Evolutionary conservation across 768 basidiomycete genomes (phyloP).

Genomic region (Russula foetens): DNA sequence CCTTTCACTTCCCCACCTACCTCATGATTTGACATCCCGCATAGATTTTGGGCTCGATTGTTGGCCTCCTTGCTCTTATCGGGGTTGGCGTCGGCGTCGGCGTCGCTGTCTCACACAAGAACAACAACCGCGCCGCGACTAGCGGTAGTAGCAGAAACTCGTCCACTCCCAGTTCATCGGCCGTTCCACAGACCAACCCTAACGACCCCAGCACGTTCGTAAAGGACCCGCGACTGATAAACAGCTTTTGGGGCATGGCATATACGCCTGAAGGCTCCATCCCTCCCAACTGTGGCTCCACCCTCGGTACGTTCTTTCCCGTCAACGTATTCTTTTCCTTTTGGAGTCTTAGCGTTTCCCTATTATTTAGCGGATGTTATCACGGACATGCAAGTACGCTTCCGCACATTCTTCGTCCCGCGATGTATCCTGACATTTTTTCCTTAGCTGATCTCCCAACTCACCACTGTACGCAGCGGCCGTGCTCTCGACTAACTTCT

Average conservation of each 20-base stretch:
- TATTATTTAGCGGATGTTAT: conserved; percentile 44
- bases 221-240: conserved; percentile 58
- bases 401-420: neutral
- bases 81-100: conserved; percentile 56
- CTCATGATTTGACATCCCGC: neutral
- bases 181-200: conserved; percentile 35
- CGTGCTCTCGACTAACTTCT: neutral
- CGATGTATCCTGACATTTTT: neutral
- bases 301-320: conserved; percentile 27
- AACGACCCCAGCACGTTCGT: conserved; percentile 74
- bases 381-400: conserved; percentile 57
- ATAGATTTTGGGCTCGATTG: conserved; percentile 47
- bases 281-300: conserved; percentile 59
- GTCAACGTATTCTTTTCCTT: neutral
- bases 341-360: neutral
- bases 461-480: conserved; percentile 45
- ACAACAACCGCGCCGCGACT: conserved; percentile 19
- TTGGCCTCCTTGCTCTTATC: conserved; percentile 41
- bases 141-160: conserved; percentile 14
- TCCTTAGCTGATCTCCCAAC: conserved; percentile 67
- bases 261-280: conserved; percentile 78
- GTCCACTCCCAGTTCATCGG: conserved; percentile 10
- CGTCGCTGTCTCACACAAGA: conserved; percentile 41
- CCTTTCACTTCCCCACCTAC: neutral
- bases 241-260: conserved; percentile 79